Base-by-base conservation (phyloP, 805 yeast genomes). In the Starmerella bombicola region DNA sequence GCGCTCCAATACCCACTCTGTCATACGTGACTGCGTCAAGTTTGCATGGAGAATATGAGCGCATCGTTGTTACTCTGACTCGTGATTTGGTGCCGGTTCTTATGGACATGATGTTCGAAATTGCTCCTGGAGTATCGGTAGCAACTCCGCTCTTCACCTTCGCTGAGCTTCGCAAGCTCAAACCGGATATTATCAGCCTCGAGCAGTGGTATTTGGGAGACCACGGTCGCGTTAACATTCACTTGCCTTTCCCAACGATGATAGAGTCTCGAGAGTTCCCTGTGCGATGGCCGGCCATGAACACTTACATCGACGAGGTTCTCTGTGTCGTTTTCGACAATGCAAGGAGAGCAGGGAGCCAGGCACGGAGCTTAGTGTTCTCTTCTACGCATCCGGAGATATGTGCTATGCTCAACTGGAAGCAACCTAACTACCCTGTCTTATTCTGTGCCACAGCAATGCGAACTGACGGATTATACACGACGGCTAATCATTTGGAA, bases 341-440 rank as follows among this genome's bases (percentile, higher is more conserved):
- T 57, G 86, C 79, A 21, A 72, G 78, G 26, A 55, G 57, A 25
- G 45, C 47, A 20, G 26, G 35, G 29, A 21, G 37, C 7, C 26
- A 26, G 17, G 46, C 52, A 51, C 62, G 59, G 20, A 76, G 93
- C 1, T 64, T 91, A 32, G 76, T 88, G 8, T 82, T 91, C 60
- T 74, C 93, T 10, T 83, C 95, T 1, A 73, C 80, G 41, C 84
- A 85, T 59, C 80, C 95, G 25, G 73, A 76, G 34, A 83, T 85
- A n/a, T 91, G 97, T 61, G 83, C 94, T 9, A 80, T 84, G 34
- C 63, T 91, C 52, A 91, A 91, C 61, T 91, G 98, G 98, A 91
- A 91, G 61, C 98, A 91, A 62, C 97, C 98, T 12, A 88, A 88
- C 58, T 91, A 80, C 62, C 96, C 98, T 0, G 97, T 91, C 0